phyloP scores from a whole-genome alignment of 129 eudicot genomes.

The Chrysanthemum seticuspe region DNA sequence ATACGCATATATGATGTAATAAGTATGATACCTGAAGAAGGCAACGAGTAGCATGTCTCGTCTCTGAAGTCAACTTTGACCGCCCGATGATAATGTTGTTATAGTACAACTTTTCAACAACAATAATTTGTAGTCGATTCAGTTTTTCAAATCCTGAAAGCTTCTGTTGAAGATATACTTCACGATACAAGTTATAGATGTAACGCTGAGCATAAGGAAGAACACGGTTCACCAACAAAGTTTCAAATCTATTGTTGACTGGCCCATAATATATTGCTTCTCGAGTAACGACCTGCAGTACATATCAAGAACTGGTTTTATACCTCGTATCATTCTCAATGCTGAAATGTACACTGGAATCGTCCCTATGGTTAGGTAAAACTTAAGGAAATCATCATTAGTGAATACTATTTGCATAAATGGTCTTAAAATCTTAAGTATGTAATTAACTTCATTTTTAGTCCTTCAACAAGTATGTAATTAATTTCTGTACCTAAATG shows the following conservation, averaged over 20 bases:
- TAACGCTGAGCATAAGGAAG: constrained; percentile 93
- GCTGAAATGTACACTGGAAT: no score
- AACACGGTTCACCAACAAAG: constrained; percentile 61
- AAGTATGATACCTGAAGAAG: constrained; percentile 32
- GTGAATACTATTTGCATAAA: no score
- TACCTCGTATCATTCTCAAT: neutral
- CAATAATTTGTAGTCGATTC: constrained; percentile 45
- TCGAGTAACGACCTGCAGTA: constrained; percentile 63
- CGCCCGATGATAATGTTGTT: constrained; percentile 54
- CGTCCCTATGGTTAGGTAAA: no score
- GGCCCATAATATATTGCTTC: constrained; percentile 67
- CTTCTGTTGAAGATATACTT: constrained; percentile 56
- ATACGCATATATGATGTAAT: no score
- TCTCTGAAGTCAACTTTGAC: constrained; percentile 48
- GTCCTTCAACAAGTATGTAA: no score
- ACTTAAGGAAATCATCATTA: no score
- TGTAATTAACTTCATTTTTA: no score
- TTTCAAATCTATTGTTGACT: constrained; percentile 48
- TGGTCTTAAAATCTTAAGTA: no score
- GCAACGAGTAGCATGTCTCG: constrained; percentile 54
- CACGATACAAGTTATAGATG: constrained; percentile 47
- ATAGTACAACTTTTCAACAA: constrained; percentile 72
- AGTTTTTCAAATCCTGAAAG: constrained; percentile 53
- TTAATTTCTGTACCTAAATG: no score
- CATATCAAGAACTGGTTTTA: neutral